Base-by-base conservation (phyloP, 2,329 filamentous ascomycete genomes). In the Exophiala mesophila region DNA sequence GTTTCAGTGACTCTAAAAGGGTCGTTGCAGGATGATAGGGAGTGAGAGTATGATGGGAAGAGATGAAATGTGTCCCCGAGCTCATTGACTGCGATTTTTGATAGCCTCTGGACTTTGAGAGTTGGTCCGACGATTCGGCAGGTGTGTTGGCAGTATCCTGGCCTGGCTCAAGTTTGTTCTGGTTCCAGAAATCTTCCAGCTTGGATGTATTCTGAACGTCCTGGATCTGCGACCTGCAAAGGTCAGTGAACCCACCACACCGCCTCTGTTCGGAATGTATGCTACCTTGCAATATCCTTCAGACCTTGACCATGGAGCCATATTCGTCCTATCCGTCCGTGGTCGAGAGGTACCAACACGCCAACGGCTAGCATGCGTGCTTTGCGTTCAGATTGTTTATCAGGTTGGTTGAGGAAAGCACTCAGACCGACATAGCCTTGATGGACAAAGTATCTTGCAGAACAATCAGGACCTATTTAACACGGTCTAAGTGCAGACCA, bases 381-480 rank as follows among this genome's bases (percentile, higher is more conserved):
- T 71, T 94, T 86, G 47, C 92, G 83, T 39, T 86, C 79, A 39
- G 78, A 80, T 55, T 87, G 85, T 10, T 83, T 80, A 36, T 87
- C 88, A 2, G 85, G 83, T 51, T 77, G 78, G 63, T 94, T 94
- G 61, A 92, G 73, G 62, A 96, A 98, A 19, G 89, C 88, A 68
- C 88, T 95, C 55, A 97, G 74, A 19, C 92, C 92, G 4, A 88
- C 89, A 67, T 88, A 83, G 33, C 78, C 73, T 35, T 78, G 82
- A 59, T 97, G 88, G 31, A 94, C 82, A 63, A 97, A 98, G 70
- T 97, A 98, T 58, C 88, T 86, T 55, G n/a, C n/a, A n/a, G n/a
- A n/a, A n/a, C n/a, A n/a, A n/a, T n/a, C n/a, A n/a, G n/a, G n/a
- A n/a, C n/a, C n/a, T n/a, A n/a, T n/a, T n/a, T n/a, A n/a, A 16